Evolutionary conservation across 2,329 filamentous ascomycete genomes (phyloP).

Genomic region (Stemphylium lycopersici): DNA sequence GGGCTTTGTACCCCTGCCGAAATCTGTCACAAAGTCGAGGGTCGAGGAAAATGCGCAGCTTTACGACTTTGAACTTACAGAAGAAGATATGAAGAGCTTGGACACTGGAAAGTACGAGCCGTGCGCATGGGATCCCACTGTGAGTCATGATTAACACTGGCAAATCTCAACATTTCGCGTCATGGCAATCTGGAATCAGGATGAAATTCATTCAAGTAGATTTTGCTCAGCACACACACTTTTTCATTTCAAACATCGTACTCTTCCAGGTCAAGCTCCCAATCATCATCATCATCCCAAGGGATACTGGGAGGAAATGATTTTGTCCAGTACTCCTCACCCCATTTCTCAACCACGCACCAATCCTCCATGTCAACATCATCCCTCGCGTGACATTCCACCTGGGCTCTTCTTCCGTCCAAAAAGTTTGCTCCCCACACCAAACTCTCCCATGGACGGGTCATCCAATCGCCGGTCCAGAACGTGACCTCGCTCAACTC

Average conservation of each 20-base stretch:
- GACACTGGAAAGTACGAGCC: constrained; percentile 62
- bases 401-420: constrained; percentile 6
- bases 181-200: too few relatives aligned
- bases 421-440: constrained; percentile 5
- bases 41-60: constrained; percentile 67
- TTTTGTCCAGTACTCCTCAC: constrained; percentile 12
- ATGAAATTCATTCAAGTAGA: too few relatives aligned
- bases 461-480: constrained; percentile 19
- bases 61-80: constrained; percentile 65
- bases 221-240: too few relatives aligned
- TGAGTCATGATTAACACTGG: constrained; percentile 44
- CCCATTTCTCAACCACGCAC: background rate
- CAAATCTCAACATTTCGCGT: background rate
- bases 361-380: background rate
- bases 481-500: constrained; percentile 16
- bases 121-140: constrained; percentile 65
- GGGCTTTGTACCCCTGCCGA: constrained; percentile 68
- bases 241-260: background rate
- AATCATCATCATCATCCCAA: background rate
- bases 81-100: constrained; percentile 64
- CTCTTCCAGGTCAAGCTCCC: background rate
- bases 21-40: constrained; percentile 64
- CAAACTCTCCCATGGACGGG: background rate
- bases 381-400: constrained; percentile 10
- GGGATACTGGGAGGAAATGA: background rate